Percentiles rank a stretch among this genome's conserved stretches.
Conservation (phyloP, 495 filamentous ascomycete genomes). For the Penicillium simplicissimum region DNA sequence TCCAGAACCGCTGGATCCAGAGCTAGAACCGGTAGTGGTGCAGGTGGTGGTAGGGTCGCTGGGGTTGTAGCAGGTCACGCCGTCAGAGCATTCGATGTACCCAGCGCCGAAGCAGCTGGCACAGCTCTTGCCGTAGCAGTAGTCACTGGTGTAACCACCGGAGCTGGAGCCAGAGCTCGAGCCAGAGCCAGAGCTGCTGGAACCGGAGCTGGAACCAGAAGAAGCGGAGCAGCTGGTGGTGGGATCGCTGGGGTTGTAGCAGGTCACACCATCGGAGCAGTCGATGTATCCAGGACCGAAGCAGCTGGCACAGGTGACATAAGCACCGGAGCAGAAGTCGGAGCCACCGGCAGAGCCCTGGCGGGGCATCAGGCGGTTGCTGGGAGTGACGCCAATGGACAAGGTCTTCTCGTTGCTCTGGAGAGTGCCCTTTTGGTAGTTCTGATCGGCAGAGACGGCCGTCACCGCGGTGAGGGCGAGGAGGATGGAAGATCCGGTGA, state of each 20-base stretch:
- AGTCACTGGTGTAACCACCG: neutral
- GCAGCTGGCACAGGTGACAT: neutral
- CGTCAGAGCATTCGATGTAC: neutral
- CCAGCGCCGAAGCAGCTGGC: neutral
- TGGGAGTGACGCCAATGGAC: neutral
- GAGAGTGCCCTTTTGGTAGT: neutral
- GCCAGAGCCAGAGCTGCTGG: neutral
- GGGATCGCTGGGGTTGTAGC: slow-evolving; percentile 1
- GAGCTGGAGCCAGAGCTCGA: neutral
- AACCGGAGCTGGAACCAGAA: neutral
- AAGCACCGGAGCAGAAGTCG: neutral
- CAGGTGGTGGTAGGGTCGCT: neutral
- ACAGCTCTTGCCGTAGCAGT: neutral
- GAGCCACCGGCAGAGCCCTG: neutral
- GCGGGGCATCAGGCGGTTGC: neutral
- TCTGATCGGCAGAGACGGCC: neutral
- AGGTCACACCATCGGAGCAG: neutral
- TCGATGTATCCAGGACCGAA: neutral
- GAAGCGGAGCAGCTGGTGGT: neutral
- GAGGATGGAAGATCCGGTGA: neutral
- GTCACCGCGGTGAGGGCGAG: neutral
- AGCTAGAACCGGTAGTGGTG: neutral
- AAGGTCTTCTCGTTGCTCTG: neutral
- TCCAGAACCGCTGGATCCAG: neutral
- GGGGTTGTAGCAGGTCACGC: neutral